These are phyloP conservation scores for Chamaenerion angustifolium DNA, from an alignment of 345 rosid genomes.

Conservation along the genomic window DNA sequence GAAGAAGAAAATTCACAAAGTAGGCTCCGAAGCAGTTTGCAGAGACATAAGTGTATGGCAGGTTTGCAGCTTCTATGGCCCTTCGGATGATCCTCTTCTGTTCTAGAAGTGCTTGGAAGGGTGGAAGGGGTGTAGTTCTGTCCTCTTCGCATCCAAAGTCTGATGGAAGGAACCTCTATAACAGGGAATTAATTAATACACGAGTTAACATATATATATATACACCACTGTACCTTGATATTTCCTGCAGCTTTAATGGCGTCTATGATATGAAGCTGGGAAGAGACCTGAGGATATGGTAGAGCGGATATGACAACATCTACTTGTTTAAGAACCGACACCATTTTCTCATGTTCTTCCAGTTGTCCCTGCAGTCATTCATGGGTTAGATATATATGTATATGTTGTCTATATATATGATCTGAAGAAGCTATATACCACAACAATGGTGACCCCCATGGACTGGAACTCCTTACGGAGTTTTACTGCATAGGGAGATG, in stretches of 20 bases:
- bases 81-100: constrained; percentile 27
- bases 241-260: constrained; percentile 36
- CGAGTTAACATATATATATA: too few relatives aligned
- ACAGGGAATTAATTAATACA: too few relatives aligned
- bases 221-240: constrained; percentile 17
- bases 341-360: constrained; percentile 28
- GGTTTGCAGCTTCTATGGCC: constrained; percentile 14
- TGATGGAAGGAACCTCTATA: constrained; percentile 39
- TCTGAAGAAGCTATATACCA: too few relatives aligned
- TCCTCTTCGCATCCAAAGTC: constrained; percentile 34
- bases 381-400: too few relatives aligned
- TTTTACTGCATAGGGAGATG: too few relatives aligned
- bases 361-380: constrained; percentile 20
- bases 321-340: constrained; percentile 12
- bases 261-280: constrained; percentile 26
- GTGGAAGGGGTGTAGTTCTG: constrained; percentile 17
- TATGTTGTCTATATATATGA: too few relatives aligned
- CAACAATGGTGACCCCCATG: too few relatives aligned
- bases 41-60: constrained; percentile 25
- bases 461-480: too few relatives aligned
- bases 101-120: constrained; percentile 18
- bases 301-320: constrained; percentile 29
- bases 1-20: constrained; percentile 2
- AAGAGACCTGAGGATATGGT: constrained; percentile 15
- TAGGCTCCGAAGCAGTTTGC: constrained; percentile 13